phyloP scores from a whole-genome alignment of 805 yeast genomes.

The Candida odintsovae region DNA sequence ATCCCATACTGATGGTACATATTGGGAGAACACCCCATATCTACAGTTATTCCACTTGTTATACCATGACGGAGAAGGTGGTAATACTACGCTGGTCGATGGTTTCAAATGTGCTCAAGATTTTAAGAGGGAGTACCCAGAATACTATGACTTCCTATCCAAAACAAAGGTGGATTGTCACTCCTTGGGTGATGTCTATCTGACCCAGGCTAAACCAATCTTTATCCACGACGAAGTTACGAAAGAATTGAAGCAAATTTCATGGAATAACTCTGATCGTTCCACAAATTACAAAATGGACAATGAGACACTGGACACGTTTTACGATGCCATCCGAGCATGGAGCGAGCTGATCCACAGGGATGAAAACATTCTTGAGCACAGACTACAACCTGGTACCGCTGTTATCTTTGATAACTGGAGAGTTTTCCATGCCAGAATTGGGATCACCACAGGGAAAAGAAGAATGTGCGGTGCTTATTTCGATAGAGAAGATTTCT shows the following conservation, averaged over 20 bases:
- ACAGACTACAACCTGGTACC: constrained; percentile 59
- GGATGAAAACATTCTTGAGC: constrained; percentile 43
- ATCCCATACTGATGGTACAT: constrained; percentile 69
- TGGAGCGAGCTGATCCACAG: constrained; percentile 52
- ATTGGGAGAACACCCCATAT: constrained; percentile 71
- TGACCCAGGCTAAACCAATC: constrained; percentile 59
- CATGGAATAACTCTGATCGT: constrained; percentile 71
- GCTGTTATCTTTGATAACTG: constrained; percentile 67
- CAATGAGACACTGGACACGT: constrained; percentile 38
- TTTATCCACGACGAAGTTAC: constrained; percentile 43
- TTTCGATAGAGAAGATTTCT: constrained; percentile 61
- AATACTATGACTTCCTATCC: constrained; percentile 44
- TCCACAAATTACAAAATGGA: constrained; percentile 42
- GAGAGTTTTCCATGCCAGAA: constrained; percentile 66
- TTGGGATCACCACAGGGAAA: constrained; percentile 54
- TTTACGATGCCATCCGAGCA: constrained; percentile 51
- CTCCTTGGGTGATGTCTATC: constrained; percentile 68
- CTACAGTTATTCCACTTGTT: constrained; percentile 63
- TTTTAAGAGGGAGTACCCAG: constrained; percentile 41
- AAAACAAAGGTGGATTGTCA: constrained; percentile 57
- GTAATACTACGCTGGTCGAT: constrained; percentile 62
- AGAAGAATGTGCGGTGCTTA: constrained; percentile 73
- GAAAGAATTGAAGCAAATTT: constrained; percentile 52
- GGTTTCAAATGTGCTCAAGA: constrained; percentile 55
- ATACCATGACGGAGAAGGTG: constrained; percentile 61